Evolutionary conservation across 805 yeast species (phyloP).

Genomic region (Metschnikowia anglica): DNA sequence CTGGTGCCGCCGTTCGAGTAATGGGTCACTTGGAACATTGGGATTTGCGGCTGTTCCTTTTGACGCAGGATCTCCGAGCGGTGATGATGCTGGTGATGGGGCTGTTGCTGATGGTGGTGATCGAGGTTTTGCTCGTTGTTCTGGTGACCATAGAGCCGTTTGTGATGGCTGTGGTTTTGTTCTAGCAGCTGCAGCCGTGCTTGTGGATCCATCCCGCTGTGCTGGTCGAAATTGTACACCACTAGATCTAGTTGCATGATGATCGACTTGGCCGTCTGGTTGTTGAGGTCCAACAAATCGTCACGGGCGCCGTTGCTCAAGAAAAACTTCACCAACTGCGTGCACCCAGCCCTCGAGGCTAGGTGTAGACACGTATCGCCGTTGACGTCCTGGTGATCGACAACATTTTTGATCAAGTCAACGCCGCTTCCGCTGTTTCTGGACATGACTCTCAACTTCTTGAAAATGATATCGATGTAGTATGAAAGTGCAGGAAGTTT

Average conservation of each 20-base stretch:
- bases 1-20: conserved; percentile 1
- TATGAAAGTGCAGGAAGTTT: conserved; percentile 79
- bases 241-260: conserved; percentile 40
- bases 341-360: conserved; percentile 66
- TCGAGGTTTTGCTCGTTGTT: neutral
- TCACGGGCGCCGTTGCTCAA: conserved; percentile 81
- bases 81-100: neutral
- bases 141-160: neutral
- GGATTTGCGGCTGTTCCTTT: neutral
- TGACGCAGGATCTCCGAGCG: neutral
- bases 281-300: conserved; percentile 44
- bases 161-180: neutral
- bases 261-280: conserved; percentile 46
- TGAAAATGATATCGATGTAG: conserved; percentile 73
- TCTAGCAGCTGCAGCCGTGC: neutral
- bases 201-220: neutral
- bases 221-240: conserved; percentile 18
- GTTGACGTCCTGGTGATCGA: conserved; percentile 74
- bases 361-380: conserved; percentile 88
- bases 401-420: conserved; percentile 58
- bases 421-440: conserved; percentile 35
- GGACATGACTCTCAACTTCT: conserved; percentile 58
- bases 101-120: neutral
- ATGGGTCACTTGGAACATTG: conserved; percentile 4
- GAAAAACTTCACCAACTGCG: conserved; percentile 73